phyloP scores from a whole-genome alignment of 2,329 filamentous ascomycete species.

The Boeremia lycopersici region DNA sequence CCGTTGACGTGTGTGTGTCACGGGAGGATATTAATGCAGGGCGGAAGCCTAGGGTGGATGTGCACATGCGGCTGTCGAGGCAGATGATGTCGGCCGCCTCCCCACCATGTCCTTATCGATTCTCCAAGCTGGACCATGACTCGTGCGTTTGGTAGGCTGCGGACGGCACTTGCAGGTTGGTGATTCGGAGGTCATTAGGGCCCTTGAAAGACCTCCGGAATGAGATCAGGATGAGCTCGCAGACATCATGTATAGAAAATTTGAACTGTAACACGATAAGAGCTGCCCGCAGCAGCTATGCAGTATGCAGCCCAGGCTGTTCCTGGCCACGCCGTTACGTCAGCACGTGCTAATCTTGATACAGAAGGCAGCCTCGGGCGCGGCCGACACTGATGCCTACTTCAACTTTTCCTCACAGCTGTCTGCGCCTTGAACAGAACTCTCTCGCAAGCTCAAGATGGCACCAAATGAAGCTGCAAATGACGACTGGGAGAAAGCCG shows the following conservation, averaged over 20 bases:
- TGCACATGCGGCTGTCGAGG: constrained; percentile 19
- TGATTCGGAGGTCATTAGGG: neutral
- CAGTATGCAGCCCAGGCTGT: neutral
- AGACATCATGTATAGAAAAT: neutral
- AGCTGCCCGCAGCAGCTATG: constrained; percentile 4
- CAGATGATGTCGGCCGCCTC: constrained; percentile 24
- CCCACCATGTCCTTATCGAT: constrained; percentile 26
- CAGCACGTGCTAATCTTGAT: constrained; percentile 24
- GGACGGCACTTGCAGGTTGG: neutral
- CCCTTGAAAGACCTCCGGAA: neutral
- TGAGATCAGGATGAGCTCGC: neutral
- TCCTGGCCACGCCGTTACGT: constrained; percentile 20
- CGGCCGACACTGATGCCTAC: constrained; percentile 15
- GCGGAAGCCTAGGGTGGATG: constrained; percentile 20
- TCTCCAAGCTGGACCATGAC: constrained; percentile 17
- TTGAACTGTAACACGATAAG: neutral
- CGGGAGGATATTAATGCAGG: constrained; percentile 26
- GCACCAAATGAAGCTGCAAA: constrained; percentile 25
- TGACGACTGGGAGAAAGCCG: constrained; percentile 48
- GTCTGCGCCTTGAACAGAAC: neutral
- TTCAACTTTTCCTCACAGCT: constrained; percentile 3
- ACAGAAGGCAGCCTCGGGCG: constrained; percentile 26
- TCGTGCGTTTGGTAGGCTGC: constrained; percentile 6
- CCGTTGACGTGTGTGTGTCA: constrained; percentile 30
- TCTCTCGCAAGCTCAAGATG: constrained; percentile 22